A percentile compares a stretch with the other conserved stretches of the same genome.
phyloP scores from a whole-genome alignment of 2,329 filamentous ascomycete genomes.

The Colletotrichum sp. region DNA sequence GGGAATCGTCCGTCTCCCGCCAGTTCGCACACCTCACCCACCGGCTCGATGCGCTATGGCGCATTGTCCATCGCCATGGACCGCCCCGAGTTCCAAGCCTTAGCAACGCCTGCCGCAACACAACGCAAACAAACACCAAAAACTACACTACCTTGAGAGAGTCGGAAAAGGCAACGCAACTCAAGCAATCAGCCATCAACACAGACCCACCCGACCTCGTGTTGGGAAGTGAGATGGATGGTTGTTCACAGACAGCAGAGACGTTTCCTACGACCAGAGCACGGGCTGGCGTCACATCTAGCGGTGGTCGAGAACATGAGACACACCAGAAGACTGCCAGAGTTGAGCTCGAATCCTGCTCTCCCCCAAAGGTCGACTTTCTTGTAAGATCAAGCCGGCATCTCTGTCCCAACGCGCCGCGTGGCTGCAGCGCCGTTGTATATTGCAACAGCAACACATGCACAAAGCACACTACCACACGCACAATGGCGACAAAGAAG shows the following conservation, averaged over 20 bases:
- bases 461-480: neutral
- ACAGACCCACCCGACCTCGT: constrained; percentile 9
- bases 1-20: constrained; percentile 2
- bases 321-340: constrained; percentile 6
- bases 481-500: constrained; percentile 5
- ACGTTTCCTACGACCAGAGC: constrained; percentile 14
- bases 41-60: neutral
- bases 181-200: neutral
- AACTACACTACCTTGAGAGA: neutral
- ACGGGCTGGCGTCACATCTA: constrained; percentile 19
- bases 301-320: neutral
- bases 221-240: constrained; percentile 7
- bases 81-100: neutral
- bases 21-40: constrained; percentile 7
- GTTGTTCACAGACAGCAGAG: neutral
- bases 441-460: constrained; percentile 7
- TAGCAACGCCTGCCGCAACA: neutral
- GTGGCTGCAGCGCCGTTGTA: constrained; percentile 18
- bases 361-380: neutral
- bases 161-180: neutral
- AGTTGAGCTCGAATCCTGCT: neutral
- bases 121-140: neutral
- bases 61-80: constrained; percentile 5
- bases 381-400: neutral
- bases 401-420: neutral